These are phyloP conservation scores for Talaromyces proteolyticus DNA, from an alignment of 495 filamentous ascomycete species.

Conservation along the genomic window DNA sequence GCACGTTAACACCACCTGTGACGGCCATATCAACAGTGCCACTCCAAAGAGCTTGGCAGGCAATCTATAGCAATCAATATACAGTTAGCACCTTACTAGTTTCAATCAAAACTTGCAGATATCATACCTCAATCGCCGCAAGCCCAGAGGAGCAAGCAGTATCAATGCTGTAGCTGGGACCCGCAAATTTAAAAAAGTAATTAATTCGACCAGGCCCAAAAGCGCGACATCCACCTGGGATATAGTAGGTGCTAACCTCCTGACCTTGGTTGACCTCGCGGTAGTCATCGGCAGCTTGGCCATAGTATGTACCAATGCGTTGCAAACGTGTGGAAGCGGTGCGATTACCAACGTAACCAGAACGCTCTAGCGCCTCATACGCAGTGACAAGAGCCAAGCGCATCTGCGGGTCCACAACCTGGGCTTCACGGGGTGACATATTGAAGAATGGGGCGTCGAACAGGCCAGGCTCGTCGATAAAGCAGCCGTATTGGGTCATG, in stretches of 20 bases:
- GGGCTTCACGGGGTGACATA: slow-evolving; percentile 24
- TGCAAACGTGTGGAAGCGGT: slow-evolving; percentile 12
- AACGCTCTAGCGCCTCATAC: slow-evolving; percentile 31
- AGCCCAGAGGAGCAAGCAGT: slow-evolving; percentile 66
- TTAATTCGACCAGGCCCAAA: slow-evolving; percentile 43
- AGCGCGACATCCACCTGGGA: slow-evolving; percentile 19
- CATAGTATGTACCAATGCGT: slow-evolving; percentile 29
- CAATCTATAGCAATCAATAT: no score
- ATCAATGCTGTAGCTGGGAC: slow-evolving; percentile 67
- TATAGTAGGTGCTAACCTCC: slow-evolving; percentile 18
- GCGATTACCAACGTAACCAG: slow-evolving; percentile 20
- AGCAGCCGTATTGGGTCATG: slow-evolving; percentile 29
- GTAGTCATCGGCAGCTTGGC: slow-evolving; percentile 25
- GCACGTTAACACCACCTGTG: slow-evolving; percentile 61
- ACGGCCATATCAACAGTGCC: slow-evolving; percentile 68
- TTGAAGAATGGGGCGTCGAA: slow-evolving; percentile 30
- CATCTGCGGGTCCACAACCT: slow-evolving; percentile 24
- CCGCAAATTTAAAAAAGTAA: slow-evolving; percentile 66
- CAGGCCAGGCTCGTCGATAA: slow-evolving; percentile 19
- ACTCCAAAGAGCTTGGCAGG: slow-evolving; percentile 58
- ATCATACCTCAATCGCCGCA: background rate
- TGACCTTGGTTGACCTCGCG: slow-evolving; percentile 20
- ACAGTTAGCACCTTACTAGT: no score
- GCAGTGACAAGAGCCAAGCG: slow-evolving; percentile 24
- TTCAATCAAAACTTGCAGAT: background rate